Conservation (phyloP, 2,329 filamentous ascomycete species). For the Alternaria gansuensis region DNA sequence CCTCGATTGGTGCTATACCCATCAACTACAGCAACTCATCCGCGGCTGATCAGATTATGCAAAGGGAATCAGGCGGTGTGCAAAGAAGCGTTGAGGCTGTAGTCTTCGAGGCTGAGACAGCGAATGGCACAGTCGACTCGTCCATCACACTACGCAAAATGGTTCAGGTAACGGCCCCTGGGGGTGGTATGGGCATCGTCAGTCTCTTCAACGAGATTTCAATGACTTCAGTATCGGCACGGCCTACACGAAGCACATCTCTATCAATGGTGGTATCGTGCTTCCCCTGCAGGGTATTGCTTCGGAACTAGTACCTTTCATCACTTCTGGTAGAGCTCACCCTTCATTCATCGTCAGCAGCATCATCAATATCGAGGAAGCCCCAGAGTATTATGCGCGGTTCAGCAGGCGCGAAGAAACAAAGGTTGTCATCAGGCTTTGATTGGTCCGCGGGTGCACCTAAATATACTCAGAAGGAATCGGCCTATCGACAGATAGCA, state of each 20-base stretch:
- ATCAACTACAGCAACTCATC: conserved; percentile 45
- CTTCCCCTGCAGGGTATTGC: conserved; percentile 19
- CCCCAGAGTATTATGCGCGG: conserved; percentile 30
- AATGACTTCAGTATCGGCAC: conserved; percentile 15
- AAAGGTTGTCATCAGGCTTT: conserved; percentile 32
- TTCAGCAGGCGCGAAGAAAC: conserved; percentile 28
- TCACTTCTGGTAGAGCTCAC: conserved; percentile 25
- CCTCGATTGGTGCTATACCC: conserved; percentile 46
- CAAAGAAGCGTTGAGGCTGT: conserved; percentile 15
- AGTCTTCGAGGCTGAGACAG: conserved; percentile 26
- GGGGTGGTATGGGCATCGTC: conserved; percentile 43
- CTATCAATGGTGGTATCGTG: conserved; percentile 21
- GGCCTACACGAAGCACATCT: conserved; percentile 12
- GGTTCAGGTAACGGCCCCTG: conserved; percentile 37
- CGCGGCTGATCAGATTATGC: conserved; percentile 45
- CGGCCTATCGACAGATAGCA: too few species aligned
- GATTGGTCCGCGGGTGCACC: background rate
- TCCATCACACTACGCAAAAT: conserved; percentile 38
- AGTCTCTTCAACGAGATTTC: conserved; percentile 17
- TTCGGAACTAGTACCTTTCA: conserved; percentile 20
- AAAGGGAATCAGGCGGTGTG: conserved; percentile 25
- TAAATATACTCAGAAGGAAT: too few species aligned
- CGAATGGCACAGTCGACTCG: conserved; percentile 28
- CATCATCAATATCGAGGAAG: conserved; percentile 31
- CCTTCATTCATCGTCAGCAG: conserved; percentile 28